Base-by-base conservation (phyloP, 208 protist species). In the Leishmania tropica region DNA sequence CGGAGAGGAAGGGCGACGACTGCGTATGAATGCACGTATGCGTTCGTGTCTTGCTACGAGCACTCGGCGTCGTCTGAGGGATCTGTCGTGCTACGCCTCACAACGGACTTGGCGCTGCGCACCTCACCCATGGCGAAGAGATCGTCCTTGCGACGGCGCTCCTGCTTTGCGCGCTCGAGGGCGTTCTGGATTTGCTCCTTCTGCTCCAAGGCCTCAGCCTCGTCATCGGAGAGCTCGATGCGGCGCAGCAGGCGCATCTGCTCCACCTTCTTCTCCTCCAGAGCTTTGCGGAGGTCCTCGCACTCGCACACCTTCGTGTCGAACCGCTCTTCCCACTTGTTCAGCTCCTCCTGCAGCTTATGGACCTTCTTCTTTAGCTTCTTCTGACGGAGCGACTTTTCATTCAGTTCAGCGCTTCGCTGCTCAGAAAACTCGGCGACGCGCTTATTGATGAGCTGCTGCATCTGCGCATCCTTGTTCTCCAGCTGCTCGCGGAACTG, bases 251-350 rank as follows among this genome's bases (percentile, higher is more conserved):
- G 76, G 45, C 87, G 84, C 80, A 97, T 85, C 72, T 92, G 83
- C 77, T 93, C 83, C 42, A 97, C 80, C 80, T 97, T 97, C 40
- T 95, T 93, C 83, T 96, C 94, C 51, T 90, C 88, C 60, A 97
- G 78, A 2, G 81, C 81, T 54, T 92, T 89, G 68, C 91, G 88
- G 74, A 97, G 89, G 37, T 97, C 92, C 78, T 93, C 94, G 85
- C 91, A 96, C 86, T 97, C 94, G 83, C 87, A 93, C 45, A 97
- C 88, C 83, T 97, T 97, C 58, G 84, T 84, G 85, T 97, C 94
- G 84, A 90, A 97, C 68, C 90, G 86, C 58, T 83, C 85, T 75
- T 95, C 88, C 75, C 90, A 81, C 62, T 88, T 47, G 21, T 80
- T 82, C 42, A 93, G 53, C 70, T 89, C 83, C n/a, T 87, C 88